A percentile compares a stretch with the other conserved stretches of the same genome.
Evolutionary conservation across 2,329 filamentous ascomycete genomes (phyloP).

Genomic region (Ramularia endophylla): DNA sequence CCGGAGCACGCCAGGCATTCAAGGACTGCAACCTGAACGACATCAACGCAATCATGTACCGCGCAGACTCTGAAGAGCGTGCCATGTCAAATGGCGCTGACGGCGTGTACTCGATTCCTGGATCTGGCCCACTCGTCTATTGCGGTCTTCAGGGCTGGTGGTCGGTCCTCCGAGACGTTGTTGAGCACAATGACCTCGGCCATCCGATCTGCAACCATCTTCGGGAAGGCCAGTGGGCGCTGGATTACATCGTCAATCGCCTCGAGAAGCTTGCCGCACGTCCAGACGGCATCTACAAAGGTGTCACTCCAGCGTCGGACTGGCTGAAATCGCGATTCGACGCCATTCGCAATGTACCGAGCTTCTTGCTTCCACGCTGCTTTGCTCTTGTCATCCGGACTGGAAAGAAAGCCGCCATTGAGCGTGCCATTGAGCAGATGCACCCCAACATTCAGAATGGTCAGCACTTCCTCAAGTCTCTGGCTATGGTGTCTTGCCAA

Average conservation of each 20-base stretch:
- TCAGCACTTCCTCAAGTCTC: slow-evolving; percentile 80
- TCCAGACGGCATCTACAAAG: slow-evolving; percentile 48
- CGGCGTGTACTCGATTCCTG: slow-evolving; percentile 84
- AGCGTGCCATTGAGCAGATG: slow-evolving; percentile 73
- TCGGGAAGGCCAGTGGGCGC: slow-evolving; percentile 81
- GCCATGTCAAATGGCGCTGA: slow-evolving; percentile 73
- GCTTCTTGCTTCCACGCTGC: slow-evolving; percentile 84
- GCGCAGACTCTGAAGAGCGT: slow-evolving; percentile 82
- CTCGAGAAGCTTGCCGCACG: slow-evolving; percentile 63
- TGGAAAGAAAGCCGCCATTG: slow-evolving; percentile 77
- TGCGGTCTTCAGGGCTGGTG: slow-evolving; percentile 98
- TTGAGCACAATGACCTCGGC: slow-evolving; percentile 82
- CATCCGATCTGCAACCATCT: slow-evolving; percentile 93
- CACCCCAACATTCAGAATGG: slow-evolving; percentile 69
- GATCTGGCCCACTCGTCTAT: slow-evolving; percentile 79
- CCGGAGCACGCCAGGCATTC: slow-evolving; percentile 74
- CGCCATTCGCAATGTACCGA: slow-evolving; percentile 77
- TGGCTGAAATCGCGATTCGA: slow-evolving; percentile 86
- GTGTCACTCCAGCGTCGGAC: slow-evolving; percentile 58
- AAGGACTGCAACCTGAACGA: slow-evolving; percentile 68
- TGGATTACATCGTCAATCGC: slow-evolving; percentile 79
- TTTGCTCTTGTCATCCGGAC: slow-evolving; percentile 86
- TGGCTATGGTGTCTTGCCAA: slow-evolving; percentile 88
- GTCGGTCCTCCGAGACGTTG: slow-evolving; percentile 80
- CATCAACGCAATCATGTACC: slow-evolving; percentile 86